Base-by-base conservation (phyloP, 75 land plant species). In the Pseudotsuga menziesii region DNA sequence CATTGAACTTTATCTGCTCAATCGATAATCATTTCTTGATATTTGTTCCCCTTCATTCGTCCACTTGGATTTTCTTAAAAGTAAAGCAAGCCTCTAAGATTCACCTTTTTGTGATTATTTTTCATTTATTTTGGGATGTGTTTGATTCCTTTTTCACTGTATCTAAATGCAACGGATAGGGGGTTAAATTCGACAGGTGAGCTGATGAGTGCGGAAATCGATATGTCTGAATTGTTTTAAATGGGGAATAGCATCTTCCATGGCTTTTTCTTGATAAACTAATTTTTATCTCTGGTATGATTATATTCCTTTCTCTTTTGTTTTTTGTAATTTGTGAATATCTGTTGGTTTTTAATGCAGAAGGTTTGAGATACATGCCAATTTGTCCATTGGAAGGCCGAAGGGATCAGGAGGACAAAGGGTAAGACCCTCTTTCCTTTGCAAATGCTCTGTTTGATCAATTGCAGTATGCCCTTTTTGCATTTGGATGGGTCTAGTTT, bases 1-100 rank as follows among this genome's bases (percentile, higher is more conserved):
- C 8, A 7, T 44, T 7, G 52, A 19, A 67, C 48, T 67, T 67
- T 67, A 17, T 67, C 22, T 67, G 11, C 39, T 67, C 71, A 5
- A 39, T 67, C 22, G 29, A 36, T 63, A 15, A 67, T 67, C 39
- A 32, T 67, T 35, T 2, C 20, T 9, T 8, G 35, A 41, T 19
- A 35, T 35, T 36, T 36, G 35, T 39, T 36, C 11, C 71, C 71
- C 48, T 32, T 63, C 36, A 44, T 44, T 7, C 9, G 9, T 7
- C 36, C 32, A 63, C 36, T 14, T 63, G 36, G 67, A 67, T 36
- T 67, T 32, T 15, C n/a, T 17, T 16, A 16, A 35, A n/a, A 36
- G 17, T 44, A 29, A 67, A 67, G 71, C 16, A n/a, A 67, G 71
- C 39, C 16, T 67, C 71, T 7, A 20, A 67, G 48, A 67, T 67